Evolutionary conservation across 257 asterid genomes (phyloP), one percentile per base, ranked within the genome.

Genomic region (Nicotiana paniculata): DNA sequence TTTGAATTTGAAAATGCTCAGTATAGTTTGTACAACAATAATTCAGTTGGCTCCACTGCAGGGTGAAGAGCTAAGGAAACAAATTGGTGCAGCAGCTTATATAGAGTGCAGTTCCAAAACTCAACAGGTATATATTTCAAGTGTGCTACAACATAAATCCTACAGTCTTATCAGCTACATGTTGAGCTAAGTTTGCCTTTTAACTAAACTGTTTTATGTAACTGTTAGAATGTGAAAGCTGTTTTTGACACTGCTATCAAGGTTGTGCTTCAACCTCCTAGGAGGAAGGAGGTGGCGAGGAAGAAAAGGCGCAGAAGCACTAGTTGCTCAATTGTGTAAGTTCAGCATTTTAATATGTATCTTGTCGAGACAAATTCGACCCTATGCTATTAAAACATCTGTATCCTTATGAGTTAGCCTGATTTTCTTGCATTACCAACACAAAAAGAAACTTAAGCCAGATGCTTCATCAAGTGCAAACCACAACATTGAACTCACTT

Each of bases 181-280:
- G 77, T 69, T 69, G n/a, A 7, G 58, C 21, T n/a, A 58, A 39
- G 57, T 70, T 70, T 70, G 35, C 78, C 77, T 10, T 43, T 33
- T 70, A 2, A 80, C 46, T 53, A 16, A 46, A 28, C 35, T 24
- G 33, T 35, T 77, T 35, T 28, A 39, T 5, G 16, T 79, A 59
- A 70, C 77, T 81, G 35, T 76, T 85, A 95, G 99, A 95, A 95
- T 85, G 99, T 95, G 90, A 95, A 95, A 86, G 97, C 96, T 84
- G 98, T 95, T 68, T 95, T 95, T 39, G 98, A 95, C 81, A 93
- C 97, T 58, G 96, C 97, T 21, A 92, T 95, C 55, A 95, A 95
- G 89, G 97, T 91, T 81, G 99, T 96, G 85, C 93, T 96, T 67
- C 98, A 94, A 89, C 98, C 97, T 72, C 94, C 98, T 17, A 90